phyloP scores from a whole-genome alignment of 202 grass and related monocot genomes.

The Sporobolus alterniflorus region DNA sequence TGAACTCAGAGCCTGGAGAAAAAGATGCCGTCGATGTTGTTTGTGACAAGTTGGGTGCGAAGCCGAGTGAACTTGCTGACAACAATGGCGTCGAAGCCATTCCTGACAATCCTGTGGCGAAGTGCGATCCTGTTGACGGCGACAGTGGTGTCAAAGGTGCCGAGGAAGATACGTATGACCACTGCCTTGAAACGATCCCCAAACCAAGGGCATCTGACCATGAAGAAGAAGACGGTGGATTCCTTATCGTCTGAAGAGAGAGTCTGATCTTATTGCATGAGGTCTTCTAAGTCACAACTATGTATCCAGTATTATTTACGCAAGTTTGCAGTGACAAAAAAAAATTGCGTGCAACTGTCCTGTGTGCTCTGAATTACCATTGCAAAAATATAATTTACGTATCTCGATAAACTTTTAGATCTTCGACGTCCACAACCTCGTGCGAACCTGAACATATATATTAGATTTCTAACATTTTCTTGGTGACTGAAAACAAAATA shows the following conservation, averaged over 20 bases:
- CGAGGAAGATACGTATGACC: background rate
- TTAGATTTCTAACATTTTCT: background rate
- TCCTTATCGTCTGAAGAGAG: constrained; percentile 17
- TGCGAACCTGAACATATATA: too few relatives aligned
- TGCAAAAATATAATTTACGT: background rate
- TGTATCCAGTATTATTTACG: background rate
- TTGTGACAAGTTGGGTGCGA: background rate
- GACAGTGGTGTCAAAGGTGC: background rate
- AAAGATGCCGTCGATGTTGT: background rate
- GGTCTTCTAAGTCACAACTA: background rate
- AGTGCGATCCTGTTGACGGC: background rate
- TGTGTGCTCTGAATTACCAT: background rate
- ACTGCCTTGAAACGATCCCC: background rate
- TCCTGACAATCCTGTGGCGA: background rate
- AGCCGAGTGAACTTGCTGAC: background rate
- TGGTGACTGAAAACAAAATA: constrained; percentile 1
- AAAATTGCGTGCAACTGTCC: background rate
- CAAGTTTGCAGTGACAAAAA: background rate
- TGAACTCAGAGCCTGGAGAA: background rate
- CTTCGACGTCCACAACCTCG: background rate
- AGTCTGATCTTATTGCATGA: background rate
- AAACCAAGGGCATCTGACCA: constrained; percentile 9
- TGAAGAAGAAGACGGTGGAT: background rate
- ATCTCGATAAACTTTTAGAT: too few relatives aligned
- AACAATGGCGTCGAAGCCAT: background rate